phyloP scores from a whole-genome alignment of 2,329 filamentous ascomycete species.

The Coniochaeta sp. region DNA sequence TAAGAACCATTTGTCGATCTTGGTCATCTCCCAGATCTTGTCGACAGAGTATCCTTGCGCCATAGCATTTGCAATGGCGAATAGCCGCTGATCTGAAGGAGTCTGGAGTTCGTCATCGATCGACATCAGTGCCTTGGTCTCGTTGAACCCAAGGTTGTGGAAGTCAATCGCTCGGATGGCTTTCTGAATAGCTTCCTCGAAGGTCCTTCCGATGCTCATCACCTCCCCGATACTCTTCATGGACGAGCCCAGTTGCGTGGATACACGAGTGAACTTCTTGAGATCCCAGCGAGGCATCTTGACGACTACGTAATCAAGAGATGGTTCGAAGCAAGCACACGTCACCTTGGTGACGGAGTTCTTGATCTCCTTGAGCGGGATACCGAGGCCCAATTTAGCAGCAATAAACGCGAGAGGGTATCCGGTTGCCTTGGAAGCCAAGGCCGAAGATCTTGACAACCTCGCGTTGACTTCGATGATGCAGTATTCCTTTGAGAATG shows the following conservation, averaged over 20 bases:
- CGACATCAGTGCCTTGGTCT: conserved; percentile 86
- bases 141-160: conserved; percentile 90
- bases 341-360: conserved; percentile 95
- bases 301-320: conserved; percentile 94
- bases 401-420: conserved; percentile 96
- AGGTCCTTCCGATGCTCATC: conserved; percentile 94
- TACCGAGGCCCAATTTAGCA: conserved; percentile 89
- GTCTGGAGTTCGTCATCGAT: conserved; percentile 96
- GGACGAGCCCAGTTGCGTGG: conserved; percentile 88
- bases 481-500: conserved; percentile 92
- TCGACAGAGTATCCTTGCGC: conserved; percentile 86
- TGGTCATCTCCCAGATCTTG: conserved; percentile 96
- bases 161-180: conserved; percentile 93
- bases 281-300: conserved; percentile 99
- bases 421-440: conserved; percentile 94
- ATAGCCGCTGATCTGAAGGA: conserved; percentile 92
- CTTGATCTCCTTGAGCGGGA: conserved; percentile 90
- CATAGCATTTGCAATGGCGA: conserved; percentile 98
- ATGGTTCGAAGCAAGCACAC: conserved; percentile 96
- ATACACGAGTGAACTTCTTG: conserved; percentile 97
- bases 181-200: conserved; percentile 98
- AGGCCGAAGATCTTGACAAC: conserved; percentile 87
- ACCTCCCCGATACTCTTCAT: conserved; percentile 99
- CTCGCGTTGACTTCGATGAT: conserved; percentile 99
- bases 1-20: conserved; percentile 99